A percentile compares a stretch with the other conserved stretches of the same genome.
Conservation (phyloP, 169 alveolate genomes). For the Eimeria sp. region DNA sequence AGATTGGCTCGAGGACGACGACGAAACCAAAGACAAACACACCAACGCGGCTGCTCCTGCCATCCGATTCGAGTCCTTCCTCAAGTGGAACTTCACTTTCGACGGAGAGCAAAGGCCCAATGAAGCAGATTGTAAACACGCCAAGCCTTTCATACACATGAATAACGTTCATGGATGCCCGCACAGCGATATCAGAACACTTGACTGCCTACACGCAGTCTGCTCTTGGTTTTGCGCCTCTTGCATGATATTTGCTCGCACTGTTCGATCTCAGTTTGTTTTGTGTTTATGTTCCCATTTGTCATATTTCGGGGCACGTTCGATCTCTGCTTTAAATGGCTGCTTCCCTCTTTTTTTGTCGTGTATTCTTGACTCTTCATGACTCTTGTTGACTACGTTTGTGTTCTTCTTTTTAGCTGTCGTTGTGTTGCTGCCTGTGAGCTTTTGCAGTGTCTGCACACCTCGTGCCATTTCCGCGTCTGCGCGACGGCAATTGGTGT, state of each 20-base stretch:
- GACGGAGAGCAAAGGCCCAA: slow-evolving; percentile 74
- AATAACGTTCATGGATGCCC: no score
- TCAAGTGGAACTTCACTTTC: slow-evolving; percentile 55
- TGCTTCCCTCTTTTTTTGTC: background rate
- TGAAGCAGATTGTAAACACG: background rate
- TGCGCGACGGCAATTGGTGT: slow-evolving; percentile 61
- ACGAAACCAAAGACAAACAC: slow-evolving; percentile 46
- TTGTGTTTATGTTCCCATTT: background rate
- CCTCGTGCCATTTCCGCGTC: slow-evolving; percentile 2
- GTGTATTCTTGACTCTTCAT: background rate
- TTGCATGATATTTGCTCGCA: no score
- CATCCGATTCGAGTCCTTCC: slow-evolving; percentile 33
- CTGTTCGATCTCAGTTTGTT: background rate
- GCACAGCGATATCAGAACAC: no score
- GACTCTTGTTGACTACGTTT: background rate
- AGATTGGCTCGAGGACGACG: slow-evolving; percentile 78
- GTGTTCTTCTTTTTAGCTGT: background rate
- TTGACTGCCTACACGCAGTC: background rate
- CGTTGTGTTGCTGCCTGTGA: background rate
- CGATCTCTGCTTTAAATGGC: no score
- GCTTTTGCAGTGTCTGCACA: background rate
- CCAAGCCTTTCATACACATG: background rate
- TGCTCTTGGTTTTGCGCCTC: background rate
- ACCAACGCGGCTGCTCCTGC: background rate
- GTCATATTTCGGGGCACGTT: background rate